Evolutionary conservation across 345 rosid species (phyloP), one percentile per base, ranked within the genome.

Genomic region (Microthlaspi erraticum): DNA sequence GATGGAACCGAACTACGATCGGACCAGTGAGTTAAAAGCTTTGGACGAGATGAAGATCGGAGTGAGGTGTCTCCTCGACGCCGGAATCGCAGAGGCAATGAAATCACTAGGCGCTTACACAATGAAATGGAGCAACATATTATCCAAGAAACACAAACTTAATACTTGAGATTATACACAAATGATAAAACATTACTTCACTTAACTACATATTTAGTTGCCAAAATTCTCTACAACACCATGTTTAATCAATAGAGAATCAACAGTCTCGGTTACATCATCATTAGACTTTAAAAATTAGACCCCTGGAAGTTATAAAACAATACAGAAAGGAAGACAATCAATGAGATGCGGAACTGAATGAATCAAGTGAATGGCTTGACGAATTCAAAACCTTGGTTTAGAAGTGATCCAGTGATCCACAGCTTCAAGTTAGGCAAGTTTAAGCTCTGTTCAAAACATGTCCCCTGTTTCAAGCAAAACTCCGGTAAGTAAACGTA

Each of bases 321-420:
- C 72, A 65, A 2, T 57, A 33, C 18, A 48, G 53, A 49, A 36
- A 16, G 39, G 23, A 59, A 59, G 37, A 64, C 10, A 38, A 44
- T 8, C 58, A 45, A 8, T 2, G n/a, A 1, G 51, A 64, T 55
- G 37, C 19, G 18, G 33, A 65, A 37, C 60, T 44, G 10, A 38
- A 68, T 13, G 34, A 70, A 14, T 76, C 67, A 70, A 56, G 54
- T 31, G 36, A 58, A 56, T 19, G 76, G 76, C 39, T 63, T 76
- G 68, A 76, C 12, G 56, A 77, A 79, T 72, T 92, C 88, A 58
- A 88, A 89, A 66, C 95, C 96, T 79, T 89, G 93, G 82, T 87
- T 88, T 38, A 90, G 63, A 64, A 92, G 83, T 49, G 94, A 87
- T 50, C 83, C 88, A 10, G 89, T 75, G 2, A 92, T 83, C 94